These are phyloP conservation scores for Stagonosporopsis vannaccii DNA, from an alignment of 2,329 filamentous ascomycete species.

Conservation along the genomic window DNA sequence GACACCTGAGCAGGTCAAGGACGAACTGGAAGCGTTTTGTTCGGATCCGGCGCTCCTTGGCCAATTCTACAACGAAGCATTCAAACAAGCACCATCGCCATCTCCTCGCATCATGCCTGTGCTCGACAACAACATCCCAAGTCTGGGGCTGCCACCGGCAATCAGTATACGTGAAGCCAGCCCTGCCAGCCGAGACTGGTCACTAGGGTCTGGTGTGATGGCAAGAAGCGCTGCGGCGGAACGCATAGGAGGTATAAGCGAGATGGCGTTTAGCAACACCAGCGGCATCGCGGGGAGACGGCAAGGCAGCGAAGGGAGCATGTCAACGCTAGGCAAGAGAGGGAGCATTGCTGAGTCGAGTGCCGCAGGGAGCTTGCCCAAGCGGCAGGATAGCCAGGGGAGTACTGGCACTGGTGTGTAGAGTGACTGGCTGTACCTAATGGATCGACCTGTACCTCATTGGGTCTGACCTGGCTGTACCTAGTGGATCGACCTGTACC, in stretches of 20 bases:
- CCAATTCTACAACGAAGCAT: conserved; percentile 53
- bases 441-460: no score
- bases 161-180: conserved; percentile 47
- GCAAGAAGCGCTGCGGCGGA: conserved; percentile 19
- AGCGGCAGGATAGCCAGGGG: conserved; percentile 37
- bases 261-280: conserved; percentile 20
- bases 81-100: conserved; percentile 46
- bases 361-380: conserved; percentile 26
- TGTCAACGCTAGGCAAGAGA: conserved; percentile 31
- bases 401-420: conserved; percentile 4
- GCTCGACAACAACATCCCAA: conserved; percentile 52
- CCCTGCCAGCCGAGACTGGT: conserved; percentile 40
- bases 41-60: conserved; percentile 49
- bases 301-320: conserved; percentile 40
- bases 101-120: conserved; percentile 50
- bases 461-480: no score
- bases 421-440: no score
- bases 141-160: conserved; percentile 52
- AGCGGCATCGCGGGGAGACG: conserved; percentile 41
- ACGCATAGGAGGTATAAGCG: conserved; percentile 17
- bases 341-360: conserved; percentile 31
- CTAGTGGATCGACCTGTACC: no score
- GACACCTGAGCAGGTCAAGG: conserved; percentile 53
- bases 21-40: conserved; percentile 56
- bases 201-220: conserved; percentile 27